phyloP scores from a whole-genome alignment of 352 stramenopile genomes.

The Phytophthora pistaciae region DNA sequence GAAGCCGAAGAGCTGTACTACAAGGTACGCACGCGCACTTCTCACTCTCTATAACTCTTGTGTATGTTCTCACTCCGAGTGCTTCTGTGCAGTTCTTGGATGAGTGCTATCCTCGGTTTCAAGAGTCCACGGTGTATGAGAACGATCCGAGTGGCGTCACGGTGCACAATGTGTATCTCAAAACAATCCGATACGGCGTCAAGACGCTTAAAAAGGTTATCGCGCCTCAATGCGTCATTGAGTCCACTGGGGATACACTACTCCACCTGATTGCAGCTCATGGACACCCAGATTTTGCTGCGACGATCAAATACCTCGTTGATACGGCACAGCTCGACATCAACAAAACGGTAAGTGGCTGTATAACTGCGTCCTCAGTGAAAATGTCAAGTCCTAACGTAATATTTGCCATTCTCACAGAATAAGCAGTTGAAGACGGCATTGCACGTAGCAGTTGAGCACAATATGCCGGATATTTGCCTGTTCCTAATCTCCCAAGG shows the following conservation, averaged over 20 bases:
- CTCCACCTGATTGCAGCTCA: slow-evolving; percentile 56
- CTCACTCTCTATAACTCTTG: not conserved
- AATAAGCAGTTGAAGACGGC: slow-evolving; percentile 65
- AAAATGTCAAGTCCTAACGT: too few relatives aligned
- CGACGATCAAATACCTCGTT: slow-evolving; percentile 50
- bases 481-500: slow-evolving; percentile 49
- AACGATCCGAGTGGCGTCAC: slow-evolving; percentile 49
- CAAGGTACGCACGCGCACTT: slow-evolving; percentile 28
- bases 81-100: slow-evolving; percentile 37
- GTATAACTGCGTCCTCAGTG: too few relatives aligned
- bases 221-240: slow-evolving; percentile 50
- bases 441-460: slow-evolving; percentile 54
- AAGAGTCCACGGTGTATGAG: slow-evolving; percentile 42
- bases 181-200: slow-evolving; percentile 42
- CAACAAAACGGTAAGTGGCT: slow-evolving; percentile 45
- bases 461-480: slow-evolving; percentile 46
- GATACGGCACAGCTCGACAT: slow-evolving; percentile 45
- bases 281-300: slow-evolving; percentile 38
- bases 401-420: not conserved
- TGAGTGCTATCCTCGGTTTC: slow-evolving; percentile 40
- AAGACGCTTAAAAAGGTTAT: slow-evolving; percentile 51
- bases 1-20: slow-evolving; percentile 52
- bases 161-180: slow-evolving; percentile 54
- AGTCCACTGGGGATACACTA: slow-evolving; percentile 56
- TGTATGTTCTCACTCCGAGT: not conserved